phyloP scores from a whole-genome alignment of 108 stramenopile genomes.

The Pseudonitzschia pungens region DNA sequence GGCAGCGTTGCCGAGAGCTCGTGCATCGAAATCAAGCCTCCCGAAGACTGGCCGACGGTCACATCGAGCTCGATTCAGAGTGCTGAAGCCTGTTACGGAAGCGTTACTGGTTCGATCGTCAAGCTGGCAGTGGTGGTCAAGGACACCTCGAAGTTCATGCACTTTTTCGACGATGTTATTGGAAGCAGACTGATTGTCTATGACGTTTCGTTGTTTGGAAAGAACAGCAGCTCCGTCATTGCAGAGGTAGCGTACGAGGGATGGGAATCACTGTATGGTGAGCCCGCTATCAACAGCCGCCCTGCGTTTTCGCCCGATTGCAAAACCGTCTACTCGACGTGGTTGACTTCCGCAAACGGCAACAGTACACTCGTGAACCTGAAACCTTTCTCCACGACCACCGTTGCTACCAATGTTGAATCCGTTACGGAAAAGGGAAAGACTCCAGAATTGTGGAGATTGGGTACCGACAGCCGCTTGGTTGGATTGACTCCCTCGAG shows the following conservation, averaged over 20 bases:
- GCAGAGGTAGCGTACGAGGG: slow-evolving; percentile 11
- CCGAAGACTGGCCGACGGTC: not conserved
- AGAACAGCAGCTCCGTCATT: not conserved
- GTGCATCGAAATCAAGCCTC: slow-evolving; percentile 8
- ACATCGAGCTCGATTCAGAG: slow-evolving; percentile 6
- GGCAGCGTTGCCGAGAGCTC: not conserved
- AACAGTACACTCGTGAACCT: not conserved
- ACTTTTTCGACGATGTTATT: not conserved
- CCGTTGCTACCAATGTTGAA: slow-evolving; percentile 4
- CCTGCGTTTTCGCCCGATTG: slow-evolving; percentile 15
- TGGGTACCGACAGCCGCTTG: slow-evolving; percentile 2
- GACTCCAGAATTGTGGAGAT: not conserved
- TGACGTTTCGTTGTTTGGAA: not conserved
- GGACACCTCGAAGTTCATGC: not conserved
- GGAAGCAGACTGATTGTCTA: slow-evolving; percentile 13
- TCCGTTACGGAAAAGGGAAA: not conserved
- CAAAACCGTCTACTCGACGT: slow-evolving; percentile 8
- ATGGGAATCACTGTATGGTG: slow-evolving; percentile 13
- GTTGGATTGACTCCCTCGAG: slow-evolving; percentile 11
- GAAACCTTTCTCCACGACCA: not conserved
- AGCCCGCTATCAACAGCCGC: slow-evolving; percentile 6
- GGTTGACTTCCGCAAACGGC: slow-evolving; percentile 3
- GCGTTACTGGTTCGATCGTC: not conserved
- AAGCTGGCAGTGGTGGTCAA: slow-evolving; percentile 8
- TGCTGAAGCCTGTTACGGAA: not conserved